Evolutionary conservation across 2,329 filamentous ascomycete genomes (phyloP).

Genomic region (Cadophora sp.): DNA sequence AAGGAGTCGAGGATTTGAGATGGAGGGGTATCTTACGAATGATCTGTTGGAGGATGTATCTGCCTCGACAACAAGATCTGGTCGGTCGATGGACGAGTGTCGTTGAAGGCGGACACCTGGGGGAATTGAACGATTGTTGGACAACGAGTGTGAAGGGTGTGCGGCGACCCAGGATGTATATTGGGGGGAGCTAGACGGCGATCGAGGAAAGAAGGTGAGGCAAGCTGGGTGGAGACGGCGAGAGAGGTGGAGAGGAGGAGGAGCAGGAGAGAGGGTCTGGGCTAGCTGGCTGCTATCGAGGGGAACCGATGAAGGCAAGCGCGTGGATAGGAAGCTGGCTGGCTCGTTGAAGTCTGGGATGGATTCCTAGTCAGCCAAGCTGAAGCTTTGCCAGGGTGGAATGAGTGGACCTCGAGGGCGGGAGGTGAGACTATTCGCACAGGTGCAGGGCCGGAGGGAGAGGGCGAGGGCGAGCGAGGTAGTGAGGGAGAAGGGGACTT

Average conservation of each 20-base stretch:
- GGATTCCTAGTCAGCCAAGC: slow-evolving; percentile 16
- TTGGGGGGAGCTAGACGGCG: slow-evolving; percentile 36
- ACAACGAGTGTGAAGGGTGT: slow-evolving; percentile 34
- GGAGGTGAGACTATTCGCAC: slow-evolving; percentile 17
- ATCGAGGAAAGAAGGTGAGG: slow-evolving; percentile 25
- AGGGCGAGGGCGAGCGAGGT: too few species aligned
- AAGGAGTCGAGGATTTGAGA: slow-evolving; percentile 3
- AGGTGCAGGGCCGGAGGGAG: slow-evolving; percentile 13
- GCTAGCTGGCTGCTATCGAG: slow-evolving; percentile 23
- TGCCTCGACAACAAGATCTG: slow-evolving; percentile 24
- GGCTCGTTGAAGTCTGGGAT: slow-evolving; percentile 17
- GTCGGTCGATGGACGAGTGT: slow-evolving; percentile 26
- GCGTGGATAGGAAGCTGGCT: slow-evolving; percentile 18
- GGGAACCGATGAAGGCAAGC: slow-evolving; percentile 27
- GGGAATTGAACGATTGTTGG: slow-evolving; percentile 31
- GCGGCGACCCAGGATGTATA: slow-evolving; percentile 37
- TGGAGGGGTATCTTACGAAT: slow-evolving; percentile 21
- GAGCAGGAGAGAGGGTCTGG: slow-evolving; percentile 22
- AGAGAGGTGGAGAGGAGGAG: slow-evolving; percentile 24
- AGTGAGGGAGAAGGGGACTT: too few species aligned
- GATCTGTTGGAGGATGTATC: slow-evolving; percentile 21
- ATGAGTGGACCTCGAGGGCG: slow-evolving; percentile 19
- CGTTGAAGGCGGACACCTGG: slow-evolving; percentile 28
- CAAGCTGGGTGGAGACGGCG: slow-evolving; percentile 24
- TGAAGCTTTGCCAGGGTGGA: slow-evolving; percentile 16